A percentile compares a stretch with the other conserved stretches of the same genome.
Conservation (phyloP, 163 green algal species). For the Picocystis sp. region DNA sequence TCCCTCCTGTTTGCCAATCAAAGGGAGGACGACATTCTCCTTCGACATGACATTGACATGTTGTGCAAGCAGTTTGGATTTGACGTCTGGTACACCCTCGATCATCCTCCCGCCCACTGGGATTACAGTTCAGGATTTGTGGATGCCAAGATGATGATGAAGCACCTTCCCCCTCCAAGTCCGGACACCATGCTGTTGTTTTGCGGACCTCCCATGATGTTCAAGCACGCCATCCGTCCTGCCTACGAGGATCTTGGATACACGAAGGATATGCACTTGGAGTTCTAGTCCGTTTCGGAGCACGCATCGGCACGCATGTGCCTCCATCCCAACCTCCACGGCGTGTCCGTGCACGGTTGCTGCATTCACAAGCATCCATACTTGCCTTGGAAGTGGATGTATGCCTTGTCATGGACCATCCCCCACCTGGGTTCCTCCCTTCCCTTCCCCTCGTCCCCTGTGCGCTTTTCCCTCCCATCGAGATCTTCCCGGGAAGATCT, state of each 20-base stretch:
- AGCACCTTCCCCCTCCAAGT: conserved; percentile 30
- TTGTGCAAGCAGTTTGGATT: conserved; percentile 12
- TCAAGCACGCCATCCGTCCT: conserved; percentile 53
- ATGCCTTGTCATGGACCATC: too few relatives aligned
- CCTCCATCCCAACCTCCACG: too few relatives aligned
- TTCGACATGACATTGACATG: background rate
- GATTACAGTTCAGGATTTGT: conserved; percentile 48
- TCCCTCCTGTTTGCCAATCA: conserved; percentile 16
- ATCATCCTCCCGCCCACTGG: conserved; percentile 23
- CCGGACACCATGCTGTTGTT: conserved; percentile 19
- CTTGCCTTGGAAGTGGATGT: too few relatives aligned
- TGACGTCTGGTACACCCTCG: conserved; percentile 2
- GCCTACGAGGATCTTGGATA: conserved; percentile 47
- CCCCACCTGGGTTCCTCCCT: too few relatives aligned
- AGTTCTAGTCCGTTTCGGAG: conserved; percentile 28
- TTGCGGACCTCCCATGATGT: conserved; percentile 56
- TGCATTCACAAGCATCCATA: too few relatives aligned
- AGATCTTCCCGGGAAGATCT: too few relatives aligned
- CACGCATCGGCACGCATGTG: too few relatives aligned
- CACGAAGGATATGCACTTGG: conserved; percentile 30
- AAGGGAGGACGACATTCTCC: conserved; percentile 1
- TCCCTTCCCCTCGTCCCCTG: too few relatives aligned
- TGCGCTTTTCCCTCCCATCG: too few relatives aligned
- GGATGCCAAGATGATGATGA: conserved; percentile 38
- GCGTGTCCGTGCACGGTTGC: too few relatives aligned